Percentiles rank a stretch among this genome's conserved stretches.
These are phyloP conservation scores for Magnusiomyces sp. DNA, from an alignment of 1,139 yeast genomes.

Conservation along the genomic window DNA sequence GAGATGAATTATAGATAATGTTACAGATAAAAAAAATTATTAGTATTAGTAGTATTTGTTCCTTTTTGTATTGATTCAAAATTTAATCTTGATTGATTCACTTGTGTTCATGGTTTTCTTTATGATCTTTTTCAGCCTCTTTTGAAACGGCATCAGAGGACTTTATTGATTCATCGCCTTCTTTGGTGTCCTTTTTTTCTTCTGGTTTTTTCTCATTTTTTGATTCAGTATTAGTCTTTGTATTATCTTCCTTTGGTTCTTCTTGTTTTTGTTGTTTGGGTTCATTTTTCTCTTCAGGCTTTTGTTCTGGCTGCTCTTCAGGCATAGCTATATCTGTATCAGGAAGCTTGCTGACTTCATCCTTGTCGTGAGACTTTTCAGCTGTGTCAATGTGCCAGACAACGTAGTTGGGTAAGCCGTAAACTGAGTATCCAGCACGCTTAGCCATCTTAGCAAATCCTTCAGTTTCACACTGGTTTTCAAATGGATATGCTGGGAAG, in stretches of 20 bases:
- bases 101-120: too few relatives aligned
- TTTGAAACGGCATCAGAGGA: too few relatives aligned
- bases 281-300: neutral
- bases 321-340: neutral
- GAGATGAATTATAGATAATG: too few relatives aligned
- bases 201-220: too few relatives aligned
- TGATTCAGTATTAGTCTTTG: neutral
- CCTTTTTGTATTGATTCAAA: too few relatives aligned
- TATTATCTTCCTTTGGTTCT: neutral
- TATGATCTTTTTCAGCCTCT: too few relatives aligned
- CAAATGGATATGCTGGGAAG: conserved; percentile 83
- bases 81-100: too few relatives aligned
- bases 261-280: neutral
- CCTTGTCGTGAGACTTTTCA: conserved; percentile 15
- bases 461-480: conserved; percentile 83
- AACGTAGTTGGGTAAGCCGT: conserved; percentile 84
- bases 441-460: conserved; percentile 86
- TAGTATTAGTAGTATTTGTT: too few relatives aligned
- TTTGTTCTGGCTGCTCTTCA: neutral
- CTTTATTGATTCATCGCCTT: neutral
- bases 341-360: neutral
- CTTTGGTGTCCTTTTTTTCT: too few relatives aligned
- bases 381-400: conserved; percentile 48
- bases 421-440: conserved; percentile 69
- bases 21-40: too few relatives aligned